Evolutionary conservation across 768 basidiomycete genomes (phyloP).

Genomic region (Boletus sp.): DNA sequence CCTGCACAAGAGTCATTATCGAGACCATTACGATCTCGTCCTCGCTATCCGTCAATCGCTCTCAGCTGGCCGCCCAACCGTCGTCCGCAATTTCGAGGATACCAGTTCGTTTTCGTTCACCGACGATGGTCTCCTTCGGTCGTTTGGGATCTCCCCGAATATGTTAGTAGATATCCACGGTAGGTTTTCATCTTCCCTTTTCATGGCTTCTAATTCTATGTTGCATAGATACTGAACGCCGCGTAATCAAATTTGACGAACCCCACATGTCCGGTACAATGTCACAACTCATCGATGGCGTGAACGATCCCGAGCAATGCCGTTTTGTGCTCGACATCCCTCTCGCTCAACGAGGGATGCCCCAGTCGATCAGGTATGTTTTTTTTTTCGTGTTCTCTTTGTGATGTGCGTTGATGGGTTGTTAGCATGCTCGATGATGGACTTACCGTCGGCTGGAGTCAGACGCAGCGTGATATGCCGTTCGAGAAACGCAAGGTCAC

Average conservation of each 20-base stretch:
- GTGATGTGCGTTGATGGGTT: background rate
- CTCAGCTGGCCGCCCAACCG: background rate
- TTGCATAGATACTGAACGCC: background rate
- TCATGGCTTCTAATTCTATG: background rate
- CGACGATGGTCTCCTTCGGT: background rate
- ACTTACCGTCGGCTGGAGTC: conserved; percentile 1
- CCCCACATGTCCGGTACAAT: background rate
- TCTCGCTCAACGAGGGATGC: background rate
- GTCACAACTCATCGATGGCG: background rate
- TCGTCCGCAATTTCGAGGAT: background rate
- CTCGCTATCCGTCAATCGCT: background rate
- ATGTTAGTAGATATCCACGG: background rate
- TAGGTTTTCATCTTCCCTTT: background rate
- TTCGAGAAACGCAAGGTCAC: background rate
- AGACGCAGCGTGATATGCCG: background rate
- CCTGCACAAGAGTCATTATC: background rate
- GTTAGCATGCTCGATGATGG: conserved; percentile 5
- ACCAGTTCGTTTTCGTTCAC: background rate
- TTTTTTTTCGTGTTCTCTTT: background rate
- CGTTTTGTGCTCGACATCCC: background rate
- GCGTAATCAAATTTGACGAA: background rate
- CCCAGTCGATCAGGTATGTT: background rate
- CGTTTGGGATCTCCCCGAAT: background rate
- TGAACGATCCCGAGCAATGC: background rate
- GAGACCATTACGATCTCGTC: background rate